Percentiles rank a stretch among this genome's conserved stretches.
Conservation (phyloP, 2,329 filamentous ascomycete genomes). For the Xylaria arbuscula region DNA sequence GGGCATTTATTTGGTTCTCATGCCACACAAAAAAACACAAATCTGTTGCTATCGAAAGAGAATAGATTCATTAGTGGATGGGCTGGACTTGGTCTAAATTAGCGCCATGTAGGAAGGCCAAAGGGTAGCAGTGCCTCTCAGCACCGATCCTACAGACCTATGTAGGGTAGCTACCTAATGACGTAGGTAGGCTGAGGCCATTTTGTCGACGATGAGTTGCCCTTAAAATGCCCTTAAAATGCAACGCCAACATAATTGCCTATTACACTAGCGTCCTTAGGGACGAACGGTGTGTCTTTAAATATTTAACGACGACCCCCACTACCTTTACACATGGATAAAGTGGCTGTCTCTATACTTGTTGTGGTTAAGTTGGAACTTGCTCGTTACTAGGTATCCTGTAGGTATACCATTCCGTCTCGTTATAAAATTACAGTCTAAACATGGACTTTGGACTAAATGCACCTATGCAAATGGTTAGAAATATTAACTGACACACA, state of each 20-base stretch:
- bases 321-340: background rate
- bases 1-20: background rate
- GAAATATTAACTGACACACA: background rate
- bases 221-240: background rate
- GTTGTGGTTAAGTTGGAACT: background rate
- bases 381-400: too few relatives aligned
- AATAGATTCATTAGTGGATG: background rate
- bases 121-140: background rate
- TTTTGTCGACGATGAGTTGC: background rate
- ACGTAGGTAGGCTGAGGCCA: background rate
- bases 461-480: background rate
- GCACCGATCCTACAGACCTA: background rate
- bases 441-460: background rate
- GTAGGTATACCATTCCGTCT: too few relatives aligned
- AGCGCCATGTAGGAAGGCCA: conserved; percentile 7
- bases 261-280: background rate
- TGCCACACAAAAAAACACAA: background rate
- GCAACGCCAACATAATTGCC: background rate
- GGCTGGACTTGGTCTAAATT: background rate
- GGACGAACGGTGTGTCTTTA: background rate
- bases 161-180: background rate
- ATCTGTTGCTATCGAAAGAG: background rate
- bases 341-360: background rate
- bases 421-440: background rate
- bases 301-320: background rate